A percentile compares a stretch with the other conserved stretches of the same genome.
Evolutionary conservation across 2,329 filamentous ascomycete species (phyloP).

Genomic region (Trichoderma guizhouense): DNA sequence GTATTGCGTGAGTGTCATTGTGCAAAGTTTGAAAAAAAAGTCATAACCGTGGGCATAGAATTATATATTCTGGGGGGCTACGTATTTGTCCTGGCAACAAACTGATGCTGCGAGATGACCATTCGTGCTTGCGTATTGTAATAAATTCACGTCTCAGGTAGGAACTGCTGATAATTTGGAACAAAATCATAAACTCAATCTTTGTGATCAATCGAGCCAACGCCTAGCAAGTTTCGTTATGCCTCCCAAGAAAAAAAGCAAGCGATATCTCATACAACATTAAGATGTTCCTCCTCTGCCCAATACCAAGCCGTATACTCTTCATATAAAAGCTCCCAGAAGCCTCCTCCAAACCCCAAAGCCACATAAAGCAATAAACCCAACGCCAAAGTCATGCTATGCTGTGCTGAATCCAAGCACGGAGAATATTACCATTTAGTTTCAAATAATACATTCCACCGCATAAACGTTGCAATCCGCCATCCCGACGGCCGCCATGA

Average conservation of each 20-base stretch:
- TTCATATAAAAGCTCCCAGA: neutral
- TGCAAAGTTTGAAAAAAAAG: neutral
- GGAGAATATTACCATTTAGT: neutral
- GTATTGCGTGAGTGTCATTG: neutral
- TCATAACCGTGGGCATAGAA: neutral
- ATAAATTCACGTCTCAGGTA: neutral
- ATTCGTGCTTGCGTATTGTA: neutral
- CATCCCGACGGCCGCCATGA: neutral
- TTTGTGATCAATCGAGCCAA: neutral
- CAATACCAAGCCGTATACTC: neutral
- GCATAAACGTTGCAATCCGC: neutral
- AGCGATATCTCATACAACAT: neutral
- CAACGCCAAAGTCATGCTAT: slow-evolving; percentile 18
- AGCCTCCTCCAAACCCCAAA: neutral
- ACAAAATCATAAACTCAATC: neutral
- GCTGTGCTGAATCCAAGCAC: slow-evolving; percentile 11
- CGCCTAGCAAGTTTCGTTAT: neutral
- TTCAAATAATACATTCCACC: slow-evolving; percentile 4
- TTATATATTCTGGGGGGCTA: neutral
- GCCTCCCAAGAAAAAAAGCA: neutral
- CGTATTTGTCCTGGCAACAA: neutral
- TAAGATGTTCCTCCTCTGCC: neutral
- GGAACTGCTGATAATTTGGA: neutral
- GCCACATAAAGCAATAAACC: neutral
- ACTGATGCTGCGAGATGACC: neutral